Evolutionary conservation across 2,329 filamentous ascomycete species (phyloP).

Genomic region (Pestalotiopsis sp.): DNA sequence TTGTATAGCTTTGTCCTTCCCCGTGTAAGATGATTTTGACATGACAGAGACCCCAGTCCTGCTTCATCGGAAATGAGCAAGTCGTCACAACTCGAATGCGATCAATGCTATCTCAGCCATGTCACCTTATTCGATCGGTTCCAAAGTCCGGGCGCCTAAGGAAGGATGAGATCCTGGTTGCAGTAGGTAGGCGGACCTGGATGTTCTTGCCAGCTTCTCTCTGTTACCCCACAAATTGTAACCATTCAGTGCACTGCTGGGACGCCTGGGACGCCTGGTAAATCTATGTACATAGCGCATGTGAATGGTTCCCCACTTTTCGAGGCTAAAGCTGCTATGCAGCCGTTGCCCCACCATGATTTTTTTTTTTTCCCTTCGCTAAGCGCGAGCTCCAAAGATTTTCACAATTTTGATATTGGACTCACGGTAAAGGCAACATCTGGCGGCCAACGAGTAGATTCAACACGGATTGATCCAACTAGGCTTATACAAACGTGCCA

Average conservation of each 20-base stretch:
- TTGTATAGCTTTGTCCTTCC: too few species aligned
- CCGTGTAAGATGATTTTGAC: not conserved
- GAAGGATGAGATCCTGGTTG: not conserved
- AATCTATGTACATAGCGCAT: not conserved
- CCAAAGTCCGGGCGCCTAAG: not conserved
- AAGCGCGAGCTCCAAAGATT: conserved; percentile 8
- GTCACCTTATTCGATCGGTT: not conserved
- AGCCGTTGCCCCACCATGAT: conserved; percentile 1
- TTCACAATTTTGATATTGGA: not conserved
- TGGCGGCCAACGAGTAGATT: not conserved
- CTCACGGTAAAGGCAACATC: not conserved
- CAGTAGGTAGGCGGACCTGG: not conserved
- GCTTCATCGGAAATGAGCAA: not conserved
- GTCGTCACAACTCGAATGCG: not conserved
- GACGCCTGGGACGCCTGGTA: too few species aligned
- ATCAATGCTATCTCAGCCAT: not conserved
- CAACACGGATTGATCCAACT: not conserved
- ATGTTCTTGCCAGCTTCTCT: not conserved
- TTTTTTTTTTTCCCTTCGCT: not conserved
- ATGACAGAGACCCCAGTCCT: not conserved
- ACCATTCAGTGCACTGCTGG: not conserved
- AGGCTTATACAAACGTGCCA: not conserved
- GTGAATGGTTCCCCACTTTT: not conserved
- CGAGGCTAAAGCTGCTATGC: too few species aligned
- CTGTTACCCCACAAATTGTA: conserved; percentile 2